Evolutionary conservation across 2,329 filamentous ascomycete species (phyloP), one percentile per base, ranked within the genome.

Genomic region (Aspergillus thermomutatus): DNA sequence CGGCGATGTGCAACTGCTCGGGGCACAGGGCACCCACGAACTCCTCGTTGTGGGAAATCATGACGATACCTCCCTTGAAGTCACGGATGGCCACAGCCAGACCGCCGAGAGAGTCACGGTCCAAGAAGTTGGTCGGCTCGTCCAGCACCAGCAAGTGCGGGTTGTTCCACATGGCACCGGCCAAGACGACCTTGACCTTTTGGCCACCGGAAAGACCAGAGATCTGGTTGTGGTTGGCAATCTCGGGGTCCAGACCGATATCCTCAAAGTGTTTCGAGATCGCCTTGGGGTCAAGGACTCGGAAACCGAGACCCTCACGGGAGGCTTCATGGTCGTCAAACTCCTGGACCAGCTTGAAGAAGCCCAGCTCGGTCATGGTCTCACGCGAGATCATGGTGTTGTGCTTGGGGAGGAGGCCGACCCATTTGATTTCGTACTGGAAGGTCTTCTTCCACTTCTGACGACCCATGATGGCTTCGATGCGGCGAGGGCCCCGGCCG

Each of bases 1-100:
- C 91, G 54, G 86, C 87, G 63, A 99, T 91, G 76, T 95, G 90
- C 90, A 94, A 96, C 77, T 97, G 92, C 80, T 99, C 95, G 3
- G 90, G 90, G 77, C 94, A 94, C 10, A 99, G 86, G 3, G 93
- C 93, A 58, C 93, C 92, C 52, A 99, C 92, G 69, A 99, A 99
- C 76, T 99, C 94, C 72, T 97, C 92, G 84, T 99, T 97, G 80
- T 99, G 94, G 60, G 92, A 97, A 77, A 99, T 99, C 87, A 99
- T 96, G 63, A 99, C 92, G 2, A 99, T 94, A 75, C 94, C 94
- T 65, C 94, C 94, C 81, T 92, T 95, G 86, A 95, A 99, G 72
- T 97, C 94, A 66, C 92, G 91, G 69, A 99, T 97, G 64, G 94
- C 94, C 43, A 96, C 92, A n/a, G 94, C 92, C 54, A 99, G 85